Percentiles rank a stretch among this genome's conserved stretches.
phyloP scores from a whole-genome alignment of 2,329 filamentous ascomycete species.

The Neoascochyta sp. region DNA sequence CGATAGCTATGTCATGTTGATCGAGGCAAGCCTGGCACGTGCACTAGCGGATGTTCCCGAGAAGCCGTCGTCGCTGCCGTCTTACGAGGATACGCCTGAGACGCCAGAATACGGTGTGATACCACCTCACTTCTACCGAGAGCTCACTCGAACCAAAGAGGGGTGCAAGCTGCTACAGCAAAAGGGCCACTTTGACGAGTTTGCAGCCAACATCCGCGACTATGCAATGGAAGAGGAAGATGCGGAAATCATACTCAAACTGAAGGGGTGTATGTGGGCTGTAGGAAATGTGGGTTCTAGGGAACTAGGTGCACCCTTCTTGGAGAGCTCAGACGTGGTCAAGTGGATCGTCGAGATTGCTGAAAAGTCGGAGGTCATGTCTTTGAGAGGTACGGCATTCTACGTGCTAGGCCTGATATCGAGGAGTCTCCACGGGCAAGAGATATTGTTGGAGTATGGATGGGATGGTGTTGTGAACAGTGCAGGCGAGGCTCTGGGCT shows the following conservation, averaged over 20 bases:
- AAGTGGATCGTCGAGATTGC: constrained; percentile 84
- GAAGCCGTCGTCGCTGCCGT: constrained; percentile 49
- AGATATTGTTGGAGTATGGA: constrained; percentile 82
- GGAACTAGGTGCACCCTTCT: constrained; percentile 91
- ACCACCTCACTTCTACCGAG: constrained; percentile 96
- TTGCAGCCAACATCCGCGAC: constrained; percentile 82
- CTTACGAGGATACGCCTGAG: constrained; percentile 46
- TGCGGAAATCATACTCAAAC: constrained; percentile 78
- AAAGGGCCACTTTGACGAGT: constrained; percentile 95
- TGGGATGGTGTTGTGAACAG: constrained; percentile 91
- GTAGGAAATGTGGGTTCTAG: constrained; percentile 98
- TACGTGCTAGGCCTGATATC: constrained; percentile 93
- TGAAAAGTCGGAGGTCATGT: constrained; percentile 83
- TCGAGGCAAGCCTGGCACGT: constrained; percentile 90
- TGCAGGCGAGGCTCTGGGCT: constrained; percentile 77
- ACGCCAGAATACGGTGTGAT: constrained; percentile 57
- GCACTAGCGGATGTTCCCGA: constrained; percentile 66
- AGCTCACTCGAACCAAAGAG: constrained; percentile 87
- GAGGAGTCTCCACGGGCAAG: constrained; percentile 83
- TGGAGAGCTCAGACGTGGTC: constrained; percentile 86
- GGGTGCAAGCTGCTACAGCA: constrained; percentile 85
- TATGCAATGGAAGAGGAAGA: constrained; percentile 83
- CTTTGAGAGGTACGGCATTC: constrained; percentile 89
- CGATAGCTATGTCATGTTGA: constrained; percentile 88
- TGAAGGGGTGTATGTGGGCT: constrained; percentile 96